Evolutionary conservation across 768 basidiomycete genomes (phyloP), one percentile per base, ranked within the genome.

Genomic region (Collybia nuda): DNA sequence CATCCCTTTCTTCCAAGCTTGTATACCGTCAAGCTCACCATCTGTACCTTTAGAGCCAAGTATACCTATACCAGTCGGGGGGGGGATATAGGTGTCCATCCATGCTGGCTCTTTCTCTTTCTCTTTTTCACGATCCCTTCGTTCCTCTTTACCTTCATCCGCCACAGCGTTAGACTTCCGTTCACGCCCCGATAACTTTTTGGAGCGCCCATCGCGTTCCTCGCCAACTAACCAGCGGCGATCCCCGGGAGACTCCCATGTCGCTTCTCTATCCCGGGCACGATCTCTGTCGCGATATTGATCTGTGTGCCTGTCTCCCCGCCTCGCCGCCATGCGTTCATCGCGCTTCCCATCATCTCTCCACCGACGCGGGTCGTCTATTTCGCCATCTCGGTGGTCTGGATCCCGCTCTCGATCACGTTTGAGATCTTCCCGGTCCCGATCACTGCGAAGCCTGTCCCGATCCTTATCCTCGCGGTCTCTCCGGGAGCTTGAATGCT

Each of bases 101-200:
- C 90, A 93, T 15, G 90, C 90, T 19, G 90, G 91, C 62, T 93
- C 91, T 60, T 88, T 90, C 71, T 93, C 91, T 58, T 81, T 82
- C 56, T 93, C 91, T 58, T 81, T 82, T 56, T 84, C 84, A 49
- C 78, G 75, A 44, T 85, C 79, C 24, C 79, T 73, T 17, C 57
- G 56, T 19, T 56, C 56, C 22, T 62, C 78, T 46, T 72, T 79
- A 12, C 62, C 68, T n/a, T 79, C 75, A 15, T 77, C 78, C 17
- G 51, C 45, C 22, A 45, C 48, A 35, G 59, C 58, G 14, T 67
- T 74, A 40, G 60, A 40, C 56, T 81, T 81, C 56, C 78, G 76
- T 48, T 89, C 88, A 43, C 85, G 82, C 35, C 78, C 82, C 56
- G 69, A 64, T 22, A 71, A 60, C 28, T 82, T 82, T 62, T 88